A percentile compares a stretch with the other conserved stretches of the same genome.
Evolutionary conservation across 768 basidiomycete species (phyloP).

Genomic region (Daedalea quercina): DNA sequence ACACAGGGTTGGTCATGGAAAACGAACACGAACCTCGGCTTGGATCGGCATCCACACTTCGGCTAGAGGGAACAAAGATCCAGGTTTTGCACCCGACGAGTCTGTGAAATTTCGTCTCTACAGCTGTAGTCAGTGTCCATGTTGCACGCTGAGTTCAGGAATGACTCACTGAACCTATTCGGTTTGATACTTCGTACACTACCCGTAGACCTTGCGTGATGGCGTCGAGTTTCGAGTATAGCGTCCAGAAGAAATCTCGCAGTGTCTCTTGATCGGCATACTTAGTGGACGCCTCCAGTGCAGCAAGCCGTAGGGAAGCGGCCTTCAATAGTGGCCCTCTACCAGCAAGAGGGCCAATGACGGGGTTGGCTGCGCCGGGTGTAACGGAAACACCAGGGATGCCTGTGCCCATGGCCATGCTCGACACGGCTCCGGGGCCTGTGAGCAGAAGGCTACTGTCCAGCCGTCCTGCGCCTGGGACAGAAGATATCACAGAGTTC

Average conservation of each 20-base stretch:
- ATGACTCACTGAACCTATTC: constrained; percentile 80
- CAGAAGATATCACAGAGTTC: constrained; percentile 29
- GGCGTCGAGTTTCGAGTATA: constrained; percentile 93
- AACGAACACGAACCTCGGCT: constrained; percentile 58
- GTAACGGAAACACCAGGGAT: constrained; percentile 16
- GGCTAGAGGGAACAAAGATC: constrained; percentile 70
- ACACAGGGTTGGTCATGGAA: neutral
- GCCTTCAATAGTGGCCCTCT: constrained; percentile 35
- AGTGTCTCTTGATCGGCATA: constrained; percentile 80
- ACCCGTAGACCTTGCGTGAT: constrained; percentile 88
- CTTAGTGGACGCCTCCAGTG: constrained; percentile 67
- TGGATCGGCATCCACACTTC: constrained; percentile 90
- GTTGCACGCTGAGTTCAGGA: too few relatives aligned
- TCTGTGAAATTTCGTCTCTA: constrained; percentile 92
- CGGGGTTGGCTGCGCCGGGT: constrained; percentile 4
- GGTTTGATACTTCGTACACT: constrained; percentile 82
- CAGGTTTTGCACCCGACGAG: constrained; percentile 68
- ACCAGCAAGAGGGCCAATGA: constrained; percentile 4
- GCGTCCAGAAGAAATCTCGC: constrained; percentile 92
- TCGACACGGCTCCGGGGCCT: neutral
- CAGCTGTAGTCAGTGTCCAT: neutral
- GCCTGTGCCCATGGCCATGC: constrained; percentile 10
- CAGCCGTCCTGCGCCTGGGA: constrained; percentile 7
- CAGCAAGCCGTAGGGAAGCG: constrained; percentile 57
- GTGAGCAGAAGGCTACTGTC: constrained; percentile 13